Base-by-base conservation (phyloP, 2,329 filamentous ascomycete genomes). In the Cladosporium halotolerans region DNA sequence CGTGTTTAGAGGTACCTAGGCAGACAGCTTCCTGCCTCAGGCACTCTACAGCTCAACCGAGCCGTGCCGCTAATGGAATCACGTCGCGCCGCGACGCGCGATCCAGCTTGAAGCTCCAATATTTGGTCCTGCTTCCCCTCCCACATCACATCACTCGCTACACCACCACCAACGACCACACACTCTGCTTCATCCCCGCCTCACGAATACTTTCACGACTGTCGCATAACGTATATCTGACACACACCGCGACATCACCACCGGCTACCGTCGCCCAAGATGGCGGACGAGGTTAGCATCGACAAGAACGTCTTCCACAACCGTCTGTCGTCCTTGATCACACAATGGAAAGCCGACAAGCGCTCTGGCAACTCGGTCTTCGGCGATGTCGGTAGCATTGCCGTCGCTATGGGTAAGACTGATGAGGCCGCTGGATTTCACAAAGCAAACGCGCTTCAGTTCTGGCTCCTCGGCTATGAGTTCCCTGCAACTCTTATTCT, bases 381-480 rank as follows among this genome's bases (percentile, higher is more conserved):
- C 72, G 84, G 82, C 62, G 92, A 91, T 67, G 91, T 83, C 60
- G 84, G 85, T 60, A 95, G 92, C 56, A 88, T 99, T 65, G 77
- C 93, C 64, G 81, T 96, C 56, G 80, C 95, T 69, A 93, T 96
- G 81, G 93, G 93, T 72, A 99, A 96, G 77, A 90, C 90, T 59
- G 89, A 93, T 66, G 91, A 96, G 66, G 80, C 82, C 40, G 86
- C 85, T 58, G 85, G 86, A 64, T 96, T 95, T 65, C 84, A 92
- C 73, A 99, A 99, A 79, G 95, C 91, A 67, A 96, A 96, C 71
- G 90, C 93, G 18, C 86, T 96, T 73, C 93, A 97, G 76, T 95
- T 97, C 73, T 99, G 95, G 95, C 80, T 99, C 52, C 82, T 99
- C 58, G 93, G 93, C 65, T 99, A 99, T 77, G 93, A 99, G 71